Evolutionary conservation across 345 rosid genomes (phyloP).

Genomic region (Anastatica hierochuntica): DNA sequence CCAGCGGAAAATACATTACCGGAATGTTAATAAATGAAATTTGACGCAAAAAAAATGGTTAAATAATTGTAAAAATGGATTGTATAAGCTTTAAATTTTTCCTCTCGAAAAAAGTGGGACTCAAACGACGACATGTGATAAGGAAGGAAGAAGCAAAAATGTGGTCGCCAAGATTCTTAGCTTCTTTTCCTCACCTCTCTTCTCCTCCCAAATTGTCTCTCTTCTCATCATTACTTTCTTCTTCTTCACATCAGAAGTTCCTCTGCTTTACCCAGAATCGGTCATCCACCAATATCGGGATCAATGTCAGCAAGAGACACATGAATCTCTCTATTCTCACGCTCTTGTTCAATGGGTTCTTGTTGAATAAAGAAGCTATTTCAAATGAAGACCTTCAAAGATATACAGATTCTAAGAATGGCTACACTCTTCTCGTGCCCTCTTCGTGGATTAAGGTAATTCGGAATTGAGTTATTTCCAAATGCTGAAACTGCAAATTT

Average conservation of each 20-base stretch:
- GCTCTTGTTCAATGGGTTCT: constrained; percentile 35
- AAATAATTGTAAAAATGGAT: too few relatives aligned
- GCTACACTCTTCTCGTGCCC: constrained; percentile 72
- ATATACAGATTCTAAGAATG: constrained; percentile 57
- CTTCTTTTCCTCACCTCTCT: constrained; percentile 7
- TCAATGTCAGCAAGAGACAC: constrained; percentile 41
- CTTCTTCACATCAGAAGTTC: neutral
- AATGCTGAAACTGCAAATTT: neutral
- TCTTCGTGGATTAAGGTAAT: constrained; percentile 65
- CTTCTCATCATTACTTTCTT: neutral
- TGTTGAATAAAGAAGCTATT: constrained; percentile 19
- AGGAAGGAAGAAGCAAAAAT: too few relatives aligned
- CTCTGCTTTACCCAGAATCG: constrained; percentile 12
- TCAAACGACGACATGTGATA: too few relatives aligned
- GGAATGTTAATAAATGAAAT: too few relatives aligned
- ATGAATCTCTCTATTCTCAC: constrained; percentile 42
- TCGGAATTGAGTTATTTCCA: too few relatives aligned
- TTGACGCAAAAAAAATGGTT: too few relatives aligned
- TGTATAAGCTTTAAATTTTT: too few relatives aligned
- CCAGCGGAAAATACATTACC: too few relatives aligned
- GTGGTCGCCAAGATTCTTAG: constrained; percentile 22
- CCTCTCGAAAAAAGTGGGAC: too few relatives aligned
- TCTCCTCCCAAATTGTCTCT: constrained; percentile 18
- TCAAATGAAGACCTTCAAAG: constrained; percentile 40
- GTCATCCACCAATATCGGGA: neutral